Percentiles rank a stretch among this genome's conserved stretches.
Evolutionary conservation across 805 yeast genomes (phyloP).

Genomic region (Blastobotrys attinorum): DNA sequence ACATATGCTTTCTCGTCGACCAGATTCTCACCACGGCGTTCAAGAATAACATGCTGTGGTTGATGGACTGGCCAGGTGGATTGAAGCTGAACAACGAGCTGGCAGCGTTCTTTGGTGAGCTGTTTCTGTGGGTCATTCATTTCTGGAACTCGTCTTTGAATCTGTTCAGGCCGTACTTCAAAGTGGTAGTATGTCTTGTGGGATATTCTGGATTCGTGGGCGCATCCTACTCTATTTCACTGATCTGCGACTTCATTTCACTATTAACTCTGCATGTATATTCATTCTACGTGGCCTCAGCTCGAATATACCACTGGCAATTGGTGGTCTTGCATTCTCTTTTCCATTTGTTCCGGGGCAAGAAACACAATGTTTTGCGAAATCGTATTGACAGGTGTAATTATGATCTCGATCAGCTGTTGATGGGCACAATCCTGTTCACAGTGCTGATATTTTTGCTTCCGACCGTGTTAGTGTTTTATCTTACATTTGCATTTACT

Average conservation of each 20-base stretch:
- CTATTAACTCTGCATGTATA: slow-evolving; percentile 63
- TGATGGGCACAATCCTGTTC: slow-evolving; percentile 83
- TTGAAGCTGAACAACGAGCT: slow-evolving; percentile 83
- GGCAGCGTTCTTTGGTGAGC: slow-evolving; percentile 76
- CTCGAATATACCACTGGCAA: slow-evolving; percentile 74
- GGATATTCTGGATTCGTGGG: slow-evolving; percentile 48
- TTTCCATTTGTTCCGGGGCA: slow-evolving; percentile 81
- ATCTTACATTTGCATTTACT: slow-evolving; percentile 58
- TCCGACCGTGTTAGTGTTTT: slow-evolving; percentile 86
- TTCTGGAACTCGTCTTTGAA: slow-evolving; percentile 42
- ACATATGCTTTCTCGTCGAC: slow-evolving; percentile 30
- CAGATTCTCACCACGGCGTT: slow-evolving; percentile 39
- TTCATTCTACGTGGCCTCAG: slow-evolving; percentile 69
- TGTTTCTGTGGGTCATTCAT: slow-evolving; percentile 76
- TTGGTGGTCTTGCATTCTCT: slow-evolving; percentile 59
- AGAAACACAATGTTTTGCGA: slow-evolving; percentile 75
- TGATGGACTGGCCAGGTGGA: slow-evolving; percentile 89
- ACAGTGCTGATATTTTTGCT: slow-evolving; percentile 67
- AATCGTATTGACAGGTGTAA: slow-evolving; percentile 78
- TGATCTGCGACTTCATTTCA: slow-evolving; percentile 56
- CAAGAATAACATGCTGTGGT: slow-evolving; percentile 50
- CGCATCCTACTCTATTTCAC: slow-evolving; percentile 58
- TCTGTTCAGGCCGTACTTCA: slow-evolving; percentile 25
- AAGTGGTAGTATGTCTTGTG: slow-evolving; percentile 26
- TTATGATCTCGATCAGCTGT: slow-evolving; percentile 77